A percentile compares a stretch with the other conserved stretches of the same genome.
Conservation (phyloP, 2,329 filamentous ascomycete genomes). For the Xylogone sp. region DNA sequence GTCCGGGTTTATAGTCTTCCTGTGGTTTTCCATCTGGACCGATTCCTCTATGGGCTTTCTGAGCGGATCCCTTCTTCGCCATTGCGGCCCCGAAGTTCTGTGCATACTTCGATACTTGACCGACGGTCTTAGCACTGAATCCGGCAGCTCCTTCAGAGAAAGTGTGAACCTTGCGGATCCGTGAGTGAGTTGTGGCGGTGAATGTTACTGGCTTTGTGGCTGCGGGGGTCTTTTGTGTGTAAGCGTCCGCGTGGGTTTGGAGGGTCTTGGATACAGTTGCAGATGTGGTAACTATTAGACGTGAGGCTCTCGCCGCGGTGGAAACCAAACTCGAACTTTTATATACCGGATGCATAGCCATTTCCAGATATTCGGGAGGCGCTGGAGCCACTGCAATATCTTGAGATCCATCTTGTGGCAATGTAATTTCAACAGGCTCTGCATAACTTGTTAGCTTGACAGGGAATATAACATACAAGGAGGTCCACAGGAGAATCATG, state of each 20-base stretch:
- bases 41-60: slow-evolving; percentile 54
- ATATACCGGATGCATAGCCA: slow-evolving; percentile 87
- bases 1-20: slow-evolving; percentile 74
- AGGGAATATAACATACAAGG: neutral
- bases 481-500: neutral
- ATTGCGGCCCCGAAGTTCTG: slow-evolving; percentile 84
- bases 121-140: slow-evolving; percentile 81
- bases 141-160: slow-evolving; percentile 76
- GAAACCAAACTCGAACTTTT: slow-evolving; percentile 82
- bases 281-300: slow-evolving; percentile 86
- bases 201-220: slow-evolving; percentile 81
- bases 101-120: slow-evolving; percentile 75
- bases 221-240: slow-evolving; percentile 77
- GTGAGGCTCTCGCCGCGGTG: slow-evolving; percentile 82
- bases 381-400: slow-evolving; percentile 66
- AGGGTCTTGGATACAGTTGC: slow-evolving; percentile 75
- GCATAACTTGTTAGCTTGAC: slow-evolving; percentile 5
- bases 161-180: slow-evolving; percentile 85
- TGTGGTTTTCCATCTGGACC: slow-evolving; percentile 64
- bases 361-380: slow-evolving; percentile 67
- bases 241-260: slow-evolving; percentile 72
- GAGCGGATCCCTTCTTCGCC: slow-evolving; percentile 53
- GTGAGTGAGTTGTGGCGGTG: slow-evolving; percentile 75
- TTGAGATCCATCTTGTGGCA: slow-evolving; percentile 63
- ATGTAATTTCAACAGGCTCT: slow-evolving; percentile 78